Evolutionary conservation across 352 stramenopile genomes (phyloP).

Genomic region (Globisporangium middletonii): DNA sequence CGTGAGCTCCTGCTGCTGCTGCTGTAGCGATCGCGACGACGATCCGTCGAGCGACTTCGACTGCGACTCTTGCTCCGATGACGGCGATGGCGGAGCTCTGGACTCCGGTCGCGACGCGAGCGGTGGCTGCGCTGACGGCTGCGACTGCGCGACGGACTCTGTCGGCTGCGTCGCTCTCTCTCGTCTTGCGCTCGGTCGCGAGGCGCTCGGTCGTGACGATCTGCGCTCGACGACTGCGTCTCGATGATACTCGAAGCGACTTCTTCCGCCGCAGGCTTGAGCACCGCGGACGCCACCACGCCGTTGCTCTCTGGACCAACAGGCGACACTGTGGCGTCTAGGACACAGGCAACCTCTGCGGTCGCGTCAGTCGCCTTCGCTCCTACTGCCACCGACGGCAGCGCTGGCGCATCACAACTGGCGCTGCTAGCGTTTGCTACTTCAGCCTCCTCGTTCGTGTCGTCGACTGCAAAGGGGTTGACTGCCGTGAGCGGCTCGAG

Average conservation of each 20-base stretch:
- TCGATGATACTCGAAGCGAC: background rate
- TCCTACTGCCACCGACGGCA: background rate
- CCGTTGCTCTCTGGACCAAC: constrained; percentile 1
- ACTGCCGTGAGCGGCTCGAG: constrained; percentile 64
- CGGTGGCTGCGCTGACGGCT: constrained; percentile 16
- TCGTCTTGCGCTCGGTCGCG: background rate
- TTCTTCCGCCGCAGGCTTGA: background rate
- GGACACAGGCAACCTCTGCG: background rate
- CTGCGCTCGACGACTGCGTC: background rate
- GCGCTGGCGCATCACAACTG: background rate
- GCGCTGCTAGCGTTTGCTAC: background rate
- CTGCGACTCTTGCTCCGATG: constrained; percentile 1
- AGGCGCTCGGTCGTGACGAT: background rate
- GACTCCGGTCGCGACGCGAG: constrained; percentile 9
- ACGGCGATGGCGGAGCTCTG: background rate
- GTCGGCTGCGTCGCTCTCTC: background rate
- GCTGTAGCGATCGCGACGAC: background rate
- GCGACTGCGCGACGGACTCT: constrained; percentile 9
- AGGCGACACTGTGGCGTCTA: background rate
- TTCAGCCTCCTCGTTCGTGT: constrained; percentile 20
- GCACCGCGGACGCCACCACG: background rate
- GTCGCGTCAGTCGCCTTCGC: background rate
- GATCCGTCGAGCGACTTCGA: constrained; percentile 16
- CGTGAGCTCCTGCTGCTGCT: constrained; percentile 3
- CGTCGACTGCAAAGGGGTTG: constrained; percentile 60